Evolutionary conservation across 1,284 basidiomycete genomes (phyloP).

Genomic region (Irpex sp.): DNA sequence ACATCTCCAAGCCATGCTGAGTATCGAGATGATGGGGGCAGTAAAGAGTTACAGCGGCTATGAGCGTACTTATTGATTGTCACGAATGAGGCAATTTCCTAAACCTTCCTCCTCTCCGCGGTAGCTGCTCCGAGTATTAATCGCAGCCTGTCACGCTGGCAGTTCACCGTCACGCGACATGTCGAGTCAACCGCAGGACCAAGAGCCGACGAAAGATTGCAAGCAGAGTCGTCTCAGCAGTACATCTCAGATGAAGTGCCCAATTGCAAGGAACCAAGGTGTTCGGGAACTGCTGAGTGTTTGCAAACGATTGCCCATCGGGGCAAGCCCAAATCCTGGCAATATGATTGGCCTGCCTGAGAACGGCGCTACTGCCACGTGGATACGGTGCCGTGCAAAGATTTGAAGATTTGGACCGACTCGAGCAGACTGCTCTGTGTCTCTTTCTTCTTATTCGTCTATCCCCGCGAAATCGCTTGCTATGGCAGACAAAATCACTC

Average conservation of each 20-base stretch:
- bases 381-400: conserved; percentile 1
- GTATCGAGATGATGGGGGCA: neutral
- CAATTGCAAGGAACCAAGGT: too few species aligned
- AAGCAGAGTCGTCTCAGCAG: too few species aligned
- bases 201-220: too few species aligned
- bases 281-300: too few species aligned
- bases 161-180: too few species aligned
- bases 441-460: neutral
- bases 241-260: too few species aligned
- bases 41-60: neutral
- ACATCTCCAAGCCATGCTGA: conserved; percentile 76
- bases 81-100: neutral
- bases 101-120: neutral
- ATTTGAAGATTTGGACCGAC: neutral
- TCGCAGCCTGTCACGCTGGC: too few species aligned
- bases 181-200: too few species aligned
- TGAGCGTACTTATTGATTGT: neutral
- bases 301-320: too few species aligned
- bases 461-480: conserved; percentile 1
- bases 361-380: conserved; percentile 2
- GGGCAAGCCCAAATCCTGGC: neutral
- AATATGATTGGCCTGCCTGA: conserved; percentile 2
- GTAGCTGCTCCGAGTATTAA: too few species aligned
- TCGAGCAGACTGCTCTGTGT: neutral
- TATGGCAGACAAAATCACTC: conserved; percentile 90